These are phyloP conservation scores for Fusarium tricinctum DNA, from an alignment of 2,329 filamentous ascomycete genomes.

Conservation along the genomic window DNA sequence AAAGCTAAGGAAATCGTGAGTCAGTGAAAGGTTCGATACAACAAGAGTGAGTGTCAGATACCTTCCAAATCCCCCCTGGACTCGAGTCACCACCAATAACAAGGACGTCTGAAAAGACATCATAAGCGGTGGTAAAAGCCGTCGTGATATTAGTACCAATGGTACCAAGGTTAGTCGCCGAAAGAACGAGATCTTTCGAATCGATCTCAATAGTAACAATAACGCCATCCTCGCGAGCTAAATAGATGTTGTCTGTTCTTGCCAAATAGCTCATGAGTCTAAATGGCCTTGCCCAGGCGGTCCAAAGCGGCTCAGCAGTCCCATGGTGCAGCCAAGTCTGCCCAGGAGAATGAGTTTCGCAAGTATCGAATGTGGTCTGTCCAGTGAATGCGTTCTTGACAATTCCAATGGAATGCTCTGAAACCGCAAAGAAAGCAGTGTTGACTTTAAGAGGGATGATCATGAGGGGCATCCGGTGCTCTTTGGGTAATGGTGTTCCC, in stretches of 20 bases:
- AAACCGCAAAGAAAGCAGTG: constrained; percentile 79
- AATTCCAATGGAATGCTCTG: constrained; percentile 69
- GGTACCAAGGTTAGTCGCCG: constrained; percentile 71
- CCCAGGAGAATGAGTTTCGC: constrained; percentile 58
- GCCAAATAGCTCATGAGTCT: constrained; percentile 74
- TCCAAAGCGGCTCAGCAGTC: constrained; percentile 74
- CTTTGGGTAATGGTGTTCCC: constrained; percentile 65
- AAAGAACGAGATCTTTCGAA: constrained; percentile 67
- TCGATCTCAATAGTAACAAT: constrained; percentile 80
- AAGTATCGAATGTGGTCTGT: constrained; percentile 62
- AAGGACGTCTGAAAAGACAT: constrained; percentile 79
- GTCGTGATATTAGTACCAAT: constrained; percentile 81
- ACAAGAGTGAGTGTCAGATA: constrained; percentile 54
- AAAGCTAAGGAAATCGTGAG: constrained; percentile 56
- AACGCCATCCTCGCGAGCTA: constrained; percentile 89
- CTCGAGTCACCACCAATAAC: constrained; percentile 84
- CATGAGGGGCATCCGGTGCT: constrained; percentile 73
- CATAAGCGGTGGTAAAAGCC: constrained; percentile 83
- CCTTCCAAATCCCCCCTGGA: constrained; percentile 81
- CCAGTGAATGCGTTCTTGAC: constrained; percentile 69
- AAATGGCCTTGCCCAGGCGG: constrained; percentile 84
- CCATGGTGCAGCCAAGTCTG: constrained; percentile 64
- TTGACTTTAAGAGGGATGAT: constrained; percentile 79
- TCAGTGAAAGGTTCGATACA: constrained; percentile 18
- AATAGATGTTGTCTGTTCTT: constrained; percentile 82